Percentiles rank a stretch among this genome's conserved stretches.
Evolutionary conservation across 768 basidiomycete species (phyloP).

Genomic region (Lactarius akahatsu): DNA sequence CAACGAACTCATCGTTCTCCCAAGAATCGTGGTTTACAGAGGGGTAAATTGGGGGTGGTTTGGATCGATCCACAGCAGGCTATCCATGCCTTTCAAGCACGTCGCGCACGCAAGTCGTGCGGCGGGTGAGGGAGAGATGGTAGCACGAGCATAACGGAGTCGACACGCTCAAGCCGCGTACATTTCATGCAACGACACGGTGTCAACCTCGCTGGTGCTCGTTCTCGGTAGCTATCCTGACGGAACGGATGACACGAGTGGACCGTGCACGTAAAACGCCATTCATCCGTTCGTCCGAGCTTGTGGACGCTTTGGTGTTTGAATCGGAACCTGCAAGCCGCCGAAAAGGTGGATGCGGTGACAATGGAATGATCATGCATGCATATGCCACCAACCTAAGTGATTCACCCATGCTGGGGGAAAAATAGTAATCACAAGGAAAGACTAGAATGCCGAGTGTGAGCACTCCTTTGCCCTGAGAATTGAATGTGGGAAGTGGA

Average conservation of each 20-base stretch:
- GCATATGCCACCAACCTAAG: neutral
- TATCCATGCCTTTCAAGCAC: neutral
- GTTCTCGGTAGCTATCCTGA: neutral
- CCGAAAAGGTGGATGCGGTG: neutral
- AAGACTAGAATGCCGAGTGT: neutral
- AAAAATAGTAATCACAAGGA: neutral
- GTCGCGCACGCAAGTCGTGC: neutral
- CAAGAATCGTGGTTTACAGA: neutral
- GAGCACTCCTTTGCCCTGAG: neutral
- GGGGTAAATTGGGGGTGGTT: neutral
- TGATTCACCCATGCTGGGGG: neutral
- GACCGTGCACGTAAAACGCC: slow-evolving; percentile 2
- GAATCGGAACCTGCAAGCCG: neutral
- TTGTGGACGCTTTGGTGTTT: neutral
- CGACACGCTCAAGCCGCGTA: slow-evolving; percentile 1
- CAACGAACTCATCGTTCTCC: neutral
- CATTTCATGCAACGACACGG: slow-evolving; percentile 7
- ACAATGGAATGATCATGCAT: neutral
- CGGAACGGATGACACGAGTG: neutral
- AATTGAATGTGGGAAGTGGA: neutral
- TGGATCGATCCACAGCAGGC: neutral
- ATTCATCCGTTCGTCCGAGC: neutral
- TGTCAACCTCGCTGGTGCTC: neutral
- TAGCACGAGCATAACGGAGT: neutral
- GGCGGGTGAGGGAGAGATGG: slow-evolving; percentile 1